Evolutionary conservation across 1,139 yeast species (phyloP).

Genomic region (Diutina sp.): DNA sequence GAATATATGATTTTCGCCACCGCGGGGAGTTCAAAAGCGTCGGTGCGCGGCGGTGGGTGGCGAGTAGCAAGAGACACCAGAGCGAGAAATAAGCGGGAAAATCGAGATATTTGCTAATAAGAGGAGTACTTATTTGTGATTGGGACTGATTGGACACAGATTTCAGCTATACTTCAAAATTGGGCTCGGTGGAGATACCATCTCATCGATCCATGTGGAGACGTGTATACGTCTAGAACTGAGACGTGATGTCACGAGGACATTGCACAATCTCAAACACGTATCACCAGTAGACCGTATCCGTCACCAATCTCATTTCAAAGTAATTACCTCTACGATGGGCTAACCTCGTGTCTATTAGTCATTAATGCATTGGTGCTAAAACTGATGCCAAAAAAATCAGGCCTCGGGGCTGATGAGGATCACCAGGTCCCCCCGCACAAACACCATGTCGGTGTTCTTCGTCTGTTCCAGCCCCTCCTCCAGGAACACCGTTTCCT

Average conservation of each 20-base stretch:
- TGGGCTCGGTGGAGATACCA: too few relatives aligned
- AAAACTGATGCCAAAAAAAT: not conserved
- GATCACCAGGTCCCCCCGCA: constrained; percentile 92
- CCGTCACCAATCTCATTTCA: too few relatives aligned
- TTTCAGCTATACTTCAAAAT: too few relatives aligned
- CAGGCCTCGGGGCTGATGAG: constrained; percentile 40
- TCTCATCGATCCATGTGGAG: too few relatives aligned
- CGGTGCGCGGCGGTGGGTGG: not conserved
- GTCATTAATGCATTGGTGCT: not conserved
- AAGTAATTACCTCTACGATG: not conserved
- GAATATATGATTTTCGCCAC: not conserved
- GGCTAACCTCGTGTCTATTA: not conserved
- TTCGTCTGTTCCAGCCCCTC: constrained; percentile 39
- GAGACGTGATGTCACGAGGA: too few relatives aligned
- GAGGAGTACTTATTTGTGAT: too few relatives aligned
- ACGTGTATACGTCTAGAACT: too few relatives aligned
- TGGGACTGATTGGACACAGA: too few relatives aligned
- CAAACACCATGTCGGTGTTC: constrained; percentile 79
- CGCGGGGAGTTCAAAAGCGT: not conserved
- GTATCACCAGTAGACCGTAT: too few relatives aligned
- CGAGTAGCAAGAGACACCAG: not conserved
- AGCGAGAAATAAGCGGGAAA: too few relatives aligned
- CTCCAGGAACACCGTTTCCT: constrained; percentile 56
- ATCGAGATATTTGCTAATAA: too few relatives aligned
- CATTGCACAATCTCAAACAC: too few relatives aligned